A percentile compares a stretch with the other conserved stretches of the same genome.
These are phyloP conservation scores for Leucocoprinus leucothites DNA, from an alignment of 768 basidiomycete genomes.

Conservation along the genomic window DNA sequence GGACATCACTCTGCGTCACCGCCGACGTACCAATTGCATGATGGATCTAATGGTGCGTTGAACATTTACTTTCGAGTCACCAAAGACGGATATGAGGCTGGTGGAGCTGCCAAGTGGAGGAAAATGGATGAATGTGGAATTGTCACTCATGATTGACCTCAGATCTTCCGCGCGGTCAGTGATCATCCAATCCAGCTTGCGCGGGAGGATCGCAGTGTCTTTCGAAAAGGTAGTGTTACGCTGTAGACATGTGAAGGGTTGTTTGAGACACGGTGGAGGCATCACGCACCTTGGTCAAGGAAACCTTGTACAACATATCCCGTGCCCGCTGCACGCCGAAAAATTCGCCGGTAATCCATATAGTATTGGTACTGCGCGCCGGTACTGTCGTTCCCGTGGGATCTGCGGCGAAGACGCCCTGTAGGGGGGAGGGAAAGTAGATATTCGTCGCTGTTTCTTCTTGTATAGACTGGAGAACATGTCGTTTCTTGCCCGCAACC, in stretches of 20 bases:
- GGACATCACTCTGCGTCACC: no score
- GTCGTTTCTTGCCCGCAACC: conserved; percentile 86
- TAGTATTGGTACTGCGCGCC: conserved; percentile 66
- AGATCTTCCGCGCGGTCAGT: conserved; percentile 95
- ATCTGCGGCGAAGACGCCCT: conserved; percentile 78
- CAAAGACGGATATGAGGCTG: conserved; percentile 90
- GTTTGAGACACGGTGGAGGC: conserved; percentile 5
- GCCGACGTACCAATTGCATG: conserved; percentile 81
- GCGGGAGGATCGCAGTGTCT: conserved; percentile 91
- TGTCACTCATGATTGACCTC: conserved; percentile 91
- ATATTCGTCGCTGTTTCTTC: conserved; percentile 98
- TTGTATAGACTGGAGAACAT: conserved; percentile 85
- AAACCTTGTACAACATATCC: conserved; percentile 91
- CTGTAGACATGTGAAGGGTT: conserved; percentile 35
- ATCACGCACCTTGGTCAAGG: conserved; percentile 72
- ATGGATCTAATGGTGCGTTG: conserved; percentile 91
- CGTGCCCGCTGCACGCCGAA: conserved; percentile 93
- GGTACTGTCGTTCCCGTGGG: conserved; percentile 35
- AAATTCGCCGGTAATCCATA: conserved; percentile 98
- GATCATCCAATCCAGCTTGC: conserved; percentile 98
- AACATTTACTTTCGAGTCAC: conserved; percentile 91
- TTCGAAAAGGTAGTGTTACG: conserved; percentile 86
- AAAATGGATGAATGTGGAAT: conserved; percentile 93
- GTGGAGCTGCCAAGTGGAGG: conserved; percentile 91
- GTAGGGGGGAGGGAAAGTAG: conserved; percentile 88